A percentile compares a stretch with the other conserved stretches of the same genome.
Conservation (phyloP, 164 flowering plant species). For the Tetrastigma voinierianum region DNA sequence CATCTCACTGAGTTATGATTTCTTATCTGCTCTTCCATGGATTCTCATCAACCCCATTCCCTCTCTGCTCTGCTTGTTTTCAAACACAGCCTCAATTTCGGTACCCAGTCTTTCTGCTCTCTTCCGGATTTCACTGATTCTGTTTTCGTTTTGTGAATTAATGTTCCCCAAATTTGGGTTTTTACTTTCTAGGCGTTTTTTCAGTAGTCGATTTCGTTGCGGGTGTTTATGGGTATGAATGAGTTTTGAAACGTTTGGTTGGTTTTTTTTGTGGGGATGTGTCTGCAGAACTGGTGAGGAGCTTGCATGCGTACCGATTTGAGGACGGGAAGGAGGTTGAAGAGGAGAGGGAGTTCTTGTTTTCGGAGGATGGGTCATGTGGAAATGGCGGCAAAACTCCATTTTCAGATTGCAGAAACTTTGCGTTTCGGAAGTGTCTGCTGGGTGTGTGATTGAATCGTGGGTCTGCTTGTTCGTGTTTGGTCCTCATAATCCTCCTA, state of each 20-base stretch:
- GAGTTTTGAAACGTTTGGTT: background rate
- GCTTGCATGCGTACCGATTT: slow-evolving; percentile 26
- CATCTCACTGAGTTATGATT: background rate
- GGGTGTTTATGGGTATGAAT: no score
- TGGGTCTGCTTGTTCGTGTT: slow-evolving; percentile 27
- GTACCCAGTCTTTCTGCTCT: background rate
- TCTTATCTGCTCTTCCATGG: background rate
- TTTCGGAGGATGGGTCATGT: slow-evolving; percentile 10
- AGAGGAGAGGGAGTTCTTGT: slow-evolving; percentile 24
- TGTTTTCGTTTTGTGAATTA: no score
- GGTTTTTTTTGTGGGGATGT: background rate
- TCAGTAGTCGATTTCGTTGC: no score
- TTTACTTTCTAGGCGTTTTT: no score
- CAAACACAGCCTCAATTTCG: background rate
- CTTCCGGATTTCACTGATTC: background rate
- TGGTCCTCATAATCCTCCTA: slow-evolving; percentile 4
- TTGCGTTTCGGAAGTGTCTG: slow-evolving; percentile 8
- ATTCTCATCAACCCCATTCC: background rate
- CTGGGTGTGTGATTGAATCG: slow-evolving; percentile 15
- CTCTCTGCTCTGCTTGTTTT: background rate
- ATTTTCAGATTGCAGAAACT: slow-evolving; percentile 6
- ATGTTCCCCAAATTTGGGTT: no score
- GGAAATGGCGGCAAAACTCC: slow-evolving; percentile 23
- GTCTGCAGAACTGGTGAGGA: slow-evolving; percentile 22
- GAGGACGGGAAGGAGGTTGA: slow-evolving; percentile 14